Evolutionary conservation across 257 asterid genomes (phyloP).

Genomic region (Leonotis leonurus): DNA sequence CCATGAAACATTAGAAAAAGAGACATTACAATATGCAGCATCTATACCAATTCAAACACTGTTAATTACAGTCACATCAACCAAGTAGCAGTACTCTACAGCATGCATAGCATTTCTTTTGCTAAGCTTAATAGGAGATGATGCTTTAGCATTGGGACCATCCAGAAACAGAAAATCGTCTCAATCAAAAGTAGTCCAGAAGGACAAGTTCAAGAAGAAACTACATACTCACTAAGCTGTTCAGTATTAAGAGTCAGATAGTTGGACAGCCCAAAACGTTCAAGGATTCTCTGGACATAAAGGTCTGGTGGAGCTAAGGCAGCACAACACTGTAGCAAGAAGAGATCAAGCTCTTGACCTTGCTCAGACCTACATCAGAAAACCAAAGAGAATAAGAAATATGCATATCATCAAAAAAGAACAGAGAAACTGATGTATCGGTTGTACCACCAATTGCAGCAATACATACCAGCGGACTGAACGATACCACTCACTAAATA

Average conservation of each 20-base stretch:
- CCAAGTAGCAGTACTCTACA: constrained; percentile 4
- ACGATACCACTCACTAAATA: constrained; percentile 85
- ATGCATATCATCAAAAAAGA: background rate
- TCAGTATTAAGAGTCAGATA: constrained; percentile 66
- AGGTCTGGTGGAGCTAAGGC: constrained; percentile 93
- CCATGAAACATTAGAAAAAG: background rate
- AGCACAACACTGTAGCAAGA: constrained; percentile 96
- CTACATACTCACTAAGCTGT: constrained; percentile 86
- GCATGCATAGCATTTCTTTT: background rate
- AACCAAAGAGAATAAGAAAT: constrained; percentile 11
- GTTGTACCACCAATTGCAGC: constrained; percentile 2
- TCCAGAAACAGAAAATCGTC: constrained; percentile 2
- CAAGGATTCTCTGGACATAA: constrained; percentile 67
- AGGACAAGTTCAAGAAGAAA: constrained; percentile 28
- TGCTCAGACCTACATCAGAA: constrained; percentile 74
- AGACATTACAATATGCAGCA: background rate
- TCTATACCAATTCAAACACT: background rate
- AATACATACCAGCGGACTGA: constrained; percentile 80
- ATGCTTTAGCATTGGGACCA: constrained; percentile 4
- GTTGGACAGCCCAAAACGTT: constrained; percentile 83
- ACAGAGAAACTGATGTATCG: constrained; percentile 1
- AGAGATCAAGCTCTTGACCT: constrained; percentile 90
- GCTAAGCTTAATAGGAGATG: background rate
- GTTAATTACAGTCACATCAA: background rate
- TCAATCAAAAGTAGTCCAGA: constrained; percentile 12